Evolutionary conservation across 352 stramenopile genomes (phyloP).

Genomic region (Saprolegnia diclina): DNA sequence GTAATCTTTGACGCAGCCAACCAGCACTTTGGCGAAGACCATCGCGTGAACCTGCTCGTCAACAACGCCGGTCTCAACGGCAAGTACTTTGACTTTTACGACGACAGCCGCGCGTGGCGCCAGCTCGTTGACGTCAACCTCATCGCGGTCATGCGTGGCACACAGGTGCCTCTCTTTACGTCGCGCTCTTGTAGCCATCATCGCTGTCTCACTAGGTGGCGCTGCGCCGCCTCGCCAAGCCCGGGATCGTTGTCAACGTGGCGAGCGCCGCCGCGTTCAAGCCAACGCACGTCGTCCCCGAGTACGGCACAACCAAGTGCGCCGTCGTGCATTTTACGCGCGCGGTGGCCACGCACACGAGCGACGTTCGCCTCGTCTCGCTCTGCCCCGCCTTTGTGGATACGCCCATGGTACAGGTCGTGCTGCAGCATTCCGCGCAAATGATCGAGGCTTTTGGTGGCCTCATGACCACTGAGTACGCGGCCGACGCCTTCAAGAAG

Average conservation of each 20-base stretch:
- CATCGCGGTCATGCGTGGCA: constrained; percentile 59
- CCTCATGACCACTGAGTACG: constrained; percentile 4
- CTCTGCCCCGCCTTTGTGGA: constrained; percentile 61
- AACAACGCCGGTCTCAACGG: constrained; percentile 77
- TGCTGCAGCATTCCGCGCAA: not conserved
- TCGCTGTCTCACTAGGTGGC: constrained; percentile 37
- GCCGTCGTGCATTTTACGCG: constrained; percentile 70
- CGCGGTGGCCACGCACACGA: constrained; percentile 51
- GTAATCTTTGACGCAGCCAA: constrained; percentile 49
- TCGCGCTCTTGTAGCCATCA: constrained; percentile 32
- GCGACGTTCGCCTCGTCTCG: constrained; percentile 63
- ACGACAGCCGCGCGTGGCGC: constrained; percentile 48
- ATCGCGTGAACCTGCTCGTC: constrained; percentile 59
- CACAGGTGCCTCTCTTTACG: constrained; percentile 32
- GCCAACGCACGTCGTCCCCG: constrained; percentile 46
- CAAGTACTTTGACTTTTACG: constrained; percentile 37
- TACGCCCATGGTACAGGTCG: constrained; percentile 51
- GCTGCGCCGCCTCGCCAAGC: constrained; percentile 3
- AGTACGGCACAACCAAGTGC: constrained; percentile 68
- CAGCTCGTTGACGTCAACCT: constrained; percentile 65
- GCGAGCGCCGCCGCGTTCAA: constrained; percentile 53
- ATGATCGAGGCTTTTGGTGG: not conserved
- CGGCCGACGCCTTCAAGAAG: not conserved
- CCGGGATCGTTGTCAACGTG: constrained; percentile 52
- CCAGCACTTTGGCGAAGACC: constrained; percentile 48